These are phyloP conservation scores for Neopestalotiopsis clavispora DNA, from an alignment of 2,329 filamentous ascomycete species.

Conservation along the genomic window DNA sequence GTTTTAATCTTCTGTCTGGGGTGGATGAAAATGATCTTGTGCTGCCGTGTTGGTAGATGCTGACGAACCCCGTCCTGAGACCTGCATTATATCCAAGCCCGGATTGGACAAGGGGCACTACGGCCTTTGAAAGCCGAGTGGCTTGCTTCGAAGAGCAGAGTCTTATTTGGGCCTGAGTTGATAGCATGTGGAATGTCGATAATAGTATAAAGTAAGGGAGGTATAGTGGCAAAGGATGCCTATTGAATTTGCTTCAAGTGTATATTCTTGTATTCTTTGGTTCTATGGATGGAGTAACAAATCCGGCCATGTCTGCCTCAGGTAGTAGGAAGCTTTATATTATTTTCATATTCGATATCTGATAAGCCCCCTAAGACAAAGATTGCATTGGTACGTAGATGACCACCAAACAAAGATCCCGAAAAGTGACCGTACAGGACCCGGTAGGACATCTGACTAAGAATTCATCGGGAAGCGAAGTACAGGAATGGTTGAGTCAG, in stretches of 20 bases:
- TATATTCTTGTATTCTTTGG: neutral
- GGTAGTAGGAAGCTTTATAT: constrained; percentile 8
- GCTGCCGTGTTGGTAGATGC: constrained; percentile 28
- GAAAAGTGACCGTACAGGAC: constrained; percentile 7
- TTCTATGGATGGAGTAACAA: neutral
- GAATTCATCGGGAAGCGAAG: neutral
- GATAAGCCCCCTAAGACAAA: neutral
- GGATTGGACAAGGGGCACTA: constrained; percentile 30
- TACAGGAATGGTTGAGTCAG: constrained; percentile 2
- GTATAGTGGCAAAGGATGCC: neutral
- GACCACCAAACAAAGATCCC: neutral
- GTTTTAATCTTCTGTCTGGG: constrained; percentile 48
- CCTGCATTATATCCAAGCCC: constrained; percentile 28
- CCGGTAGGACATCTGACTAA: constrained; percentile 13
- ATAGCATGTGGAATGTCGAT: constrained; percentile 33
- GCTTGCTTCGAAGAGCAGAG: constrained; percentile 37
- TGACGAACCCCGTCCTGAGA: constrained; percentile 33
- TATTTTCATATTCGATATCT: neutral
- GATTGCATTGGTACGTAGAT: neutral
- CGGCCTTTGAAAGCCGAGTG: constrained; percentile 31
- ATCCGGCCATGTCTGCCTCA: constrained; percentile 11
- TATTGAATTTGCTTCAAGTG: neutral
- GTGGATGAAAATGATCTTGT: constrained; percentile 56
- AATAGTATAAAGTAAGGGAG: constrained; percentile 15
- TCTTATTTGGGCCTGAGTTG: constrained; percentile 32